Evolutionary conservation across 176 grass and related monocot genomes (phyloP).

Genomic region (Lolium multiflorum): DNA sequence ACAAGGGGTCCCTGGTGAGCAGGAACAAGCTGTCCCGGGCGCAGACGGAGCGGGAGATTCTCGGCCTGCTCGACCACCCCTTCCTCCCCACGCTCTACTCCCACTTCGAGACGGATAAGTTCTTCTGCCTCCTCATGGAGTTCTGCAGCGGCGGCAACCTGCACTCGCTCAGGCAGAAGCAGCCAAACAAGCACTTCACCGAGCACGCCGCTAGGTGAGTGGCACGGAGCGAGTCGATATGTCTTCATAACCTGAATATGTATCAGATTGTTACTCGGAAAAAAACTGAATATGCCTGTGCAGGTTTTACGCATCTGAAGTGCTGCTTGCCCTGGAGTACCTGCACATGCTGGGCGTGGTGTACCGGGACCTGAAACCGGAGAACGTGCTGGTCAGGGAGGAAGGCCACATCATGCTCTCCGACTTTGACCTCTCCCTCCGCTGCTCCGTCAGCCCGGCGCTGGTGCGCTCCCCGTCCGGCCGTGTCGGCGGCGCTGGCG

Average conservation of each 20-base stretch:
- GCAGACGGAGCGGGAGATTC: conserved; percentile 89
- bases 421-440: conserved; percentile 89
- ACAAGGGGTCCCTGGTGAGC: conserved; percentile 71
- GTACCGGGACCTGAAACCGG: conserved; percentile 87
- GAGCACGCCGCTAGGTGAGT: conserved; percentile 78
- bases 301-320: too few relatives aligned
- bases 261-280: too few relatives aligned
- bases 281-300: too few relatives aligned
- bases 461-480: conserved; percentile 73
- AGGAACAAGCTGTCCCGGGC: conserved; percentile 85
- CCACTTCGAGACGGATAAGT: conserved; percentile 89
- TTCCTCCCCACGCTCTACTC: conserved; percentile 95
- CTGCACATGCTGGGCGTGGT: conserved; percentile 59
- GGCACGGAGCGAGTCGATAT: too few relatives aligned
- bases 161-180: conserved; percentile 84
- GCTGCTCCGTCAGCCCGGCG: conserved; percentile 82
- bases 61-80: conserved; percentile 80
- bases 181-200: conserved; percentile 73
- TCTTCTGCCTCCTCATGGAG: conserved; percentile 95
- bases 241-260: too few relatives aligned
- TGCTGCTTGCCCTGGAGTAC: too few relatives aligned
- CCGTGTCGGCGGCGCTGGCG: conserved; percentile 33
- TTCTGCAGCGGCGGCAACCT: conserved; percentile 97
- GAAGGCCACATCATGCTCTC: conserved; percentile 97
- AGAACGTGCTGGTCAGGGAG: conserved; percentile 83